Percentiles rank a stretch among this genome's conserved stretches.
Conservation (phyloP, 179 eudicot species). For the Silene coronaria region DNA sequence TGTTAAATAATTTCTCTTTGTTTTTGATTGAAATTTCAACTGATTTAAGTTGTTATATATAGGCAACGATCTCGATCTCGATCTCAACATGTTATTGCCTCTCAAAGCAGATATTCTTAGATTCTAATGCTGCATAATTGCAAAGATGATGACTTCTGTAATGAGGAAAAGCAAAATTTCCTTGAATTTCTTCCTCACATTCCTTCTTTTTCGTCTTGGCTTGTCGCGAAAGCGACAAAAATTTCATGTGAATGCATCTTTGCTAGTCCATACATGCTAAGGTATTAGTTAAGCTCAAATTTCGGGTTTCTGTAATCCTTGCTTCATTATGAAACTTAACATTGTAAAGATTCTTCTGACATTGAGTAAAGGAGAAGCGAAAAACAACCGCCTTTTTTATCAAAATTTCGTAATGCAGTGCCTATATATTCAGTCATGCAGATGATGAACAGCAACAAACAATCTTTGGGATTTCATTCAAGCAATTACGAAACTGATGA, state of each 20-base stretch:
- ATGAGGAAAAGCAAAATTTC: slow-evolving; percentile 1
- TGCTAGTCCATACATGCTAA: neutral
- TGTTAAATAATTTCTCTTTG: neutral
- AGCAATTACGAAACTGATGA: neutral
- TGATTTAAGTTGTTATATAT: neutral
- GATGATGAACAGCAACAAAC: slow-evolving; percentile 3
- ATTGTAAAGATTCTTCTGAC: slow-evolving; percentile 15
- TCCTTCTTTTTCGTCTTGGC: neutral
- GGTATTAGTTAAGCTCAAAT: neutral
- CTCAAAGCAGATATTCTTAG: slow-evolving; percentile 16
- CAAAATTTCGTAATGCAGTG: neutral
- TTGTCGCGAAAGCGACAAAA: slow-evolving; percentile 5
- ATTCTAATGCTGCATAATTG: slow-evolving; percentile 5
- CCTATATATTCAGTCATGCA: neutral
- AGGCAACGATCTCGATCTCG: neutral
- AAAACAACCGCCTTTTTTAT: slow-evolving; percentile 3
- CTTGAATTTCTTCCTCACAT: neutral
- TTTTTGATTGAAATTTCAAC: neutral
- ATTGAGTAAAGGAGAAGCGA: slow-evolving; percentile 12
- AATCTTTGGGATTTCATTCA: neutral
- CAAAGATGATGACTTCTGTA: neutral
- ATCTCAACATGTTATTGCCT: slow-evolving; percentile 1
- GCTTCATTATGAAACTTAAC: slow-evolving; percentile 13
- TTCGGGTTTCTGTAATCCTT: slow-evolving; percentile 1
- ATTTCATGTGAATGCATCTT: neutral